A percentile compares a stretch with the other conserved stretches of the same genome.
Conservation (phyloP, 345 rosid genomes). For the Ceriops tagal region DNA sequence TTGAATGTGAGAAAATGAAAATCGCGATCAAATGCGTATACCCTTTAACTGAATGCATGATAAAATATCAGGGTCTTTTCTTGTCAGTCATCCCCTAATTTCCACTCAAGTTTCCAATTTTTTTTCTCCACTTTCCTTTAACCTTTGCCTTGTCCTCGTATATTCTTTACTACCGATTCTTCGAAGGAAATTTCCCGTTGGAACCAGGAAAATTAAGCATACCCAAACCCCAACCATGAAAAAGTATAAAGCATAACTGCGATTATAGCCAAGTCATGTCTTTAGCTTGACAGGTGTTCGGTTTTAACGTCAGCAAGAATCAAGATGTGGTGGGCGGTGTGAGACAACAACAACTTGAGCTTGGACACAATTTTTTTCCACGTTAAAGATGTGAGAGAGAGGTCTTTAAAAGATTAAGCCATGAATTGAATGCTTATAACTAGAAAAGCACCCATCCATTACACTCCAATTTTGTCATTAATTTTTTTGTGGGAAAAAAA, state of each 20-base stretch:
- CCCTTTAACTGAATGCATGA: neutral
- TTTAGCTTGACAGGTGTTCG: too few species aligned
- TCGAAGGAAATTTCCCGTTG: too few species aligned
- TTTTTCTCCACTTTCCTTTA: neutral
- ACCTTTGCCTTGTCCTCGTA: too few species aligned
- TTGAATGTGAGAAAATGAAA: neutral
- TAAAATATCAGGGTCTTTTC: neutral
- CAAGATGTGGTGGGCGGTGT: too few species aligned
- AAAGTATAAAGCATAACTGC: too few species aligned
- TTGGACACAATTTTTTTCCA: neutral
- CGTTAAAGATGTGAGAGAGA: neutral
- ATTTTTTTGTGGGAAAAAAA: neutral
- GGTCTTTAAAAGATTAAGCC: constrained; percentile 1
- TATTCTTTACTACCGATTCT: too few species aligned
- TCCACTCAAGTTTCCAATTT: neutral
- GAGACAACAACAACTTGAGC: neutral
- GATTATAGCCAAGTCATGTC: too few species aligned
- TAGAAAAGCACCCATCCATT: neutral
- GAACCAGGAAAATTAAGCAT: neutral
- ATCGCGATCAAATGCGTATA: neutral
- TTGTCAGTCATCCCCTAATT: neutral
- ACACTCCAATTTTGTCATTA: constrained; percentile 4
- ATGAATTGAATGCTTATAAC: constrained; percentile 8
- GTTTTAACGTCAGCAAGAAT: too few species aligned
- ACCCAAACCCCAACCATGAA: too few species aligned